These are phyloP conservation scores for Candolleomyces eurysporus DNA, from an alignment of 768 basidiomycete genomes.

Conservation along the genomic window DNA sequence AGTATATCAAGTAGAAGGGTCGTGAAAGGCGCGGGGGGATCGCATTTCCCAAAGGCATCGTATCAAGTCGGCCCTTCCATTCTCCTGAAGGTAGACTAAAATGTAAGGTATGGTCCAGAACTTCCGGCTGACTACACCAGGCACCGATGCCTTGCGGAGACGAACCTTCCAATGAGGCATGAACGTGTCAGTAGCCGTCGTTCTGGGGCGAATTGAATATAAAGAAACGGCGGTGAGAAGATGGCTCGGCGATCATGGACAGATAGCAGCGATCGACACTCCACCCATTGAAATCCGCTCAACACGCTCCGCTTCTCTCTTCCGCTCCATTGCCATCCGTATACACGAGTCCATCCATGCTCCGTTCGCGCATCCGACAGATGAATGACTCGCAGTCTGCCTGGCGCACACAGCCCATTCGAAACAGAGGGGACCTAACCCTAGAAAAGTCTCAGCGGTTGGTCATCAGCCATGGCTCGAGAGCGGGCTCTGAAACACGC, in stretches of 20 bases:
- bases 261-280: neutral
- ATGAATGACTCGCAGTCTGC: neutral
- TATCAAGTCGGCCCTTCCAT: neutral
- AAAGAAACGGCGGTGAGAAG: neutral
- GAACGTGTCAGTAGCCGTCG: neutral
- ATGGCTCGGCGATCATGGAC: neutral
- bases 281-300: neutral
- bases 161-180: neutral
- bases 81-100: neutral
- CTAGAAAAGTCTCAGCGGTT: neutral
- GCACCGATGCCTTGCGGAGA: neutral
- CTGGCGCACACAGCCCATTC: neutral
- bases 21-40: neutral
- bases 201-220: conserved; percentile 5
- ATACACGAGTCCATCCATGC: no score
- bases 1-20: neutral
- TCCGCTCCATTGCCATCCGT: no score
- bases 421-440: conserved; percentile 3
- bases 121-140: neutral
- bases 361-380: neutral
- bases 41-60: neutral
- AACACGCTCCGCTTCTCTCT: neutral
- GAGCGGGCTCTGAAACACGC: neutral
- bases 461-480: neutral
- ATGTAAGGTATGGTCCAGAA: conserved; percentile 4